Evolutionary conservation across 148 eudicot genomes (phyloP).

Genomic region (Cornus kousa): DNA sequence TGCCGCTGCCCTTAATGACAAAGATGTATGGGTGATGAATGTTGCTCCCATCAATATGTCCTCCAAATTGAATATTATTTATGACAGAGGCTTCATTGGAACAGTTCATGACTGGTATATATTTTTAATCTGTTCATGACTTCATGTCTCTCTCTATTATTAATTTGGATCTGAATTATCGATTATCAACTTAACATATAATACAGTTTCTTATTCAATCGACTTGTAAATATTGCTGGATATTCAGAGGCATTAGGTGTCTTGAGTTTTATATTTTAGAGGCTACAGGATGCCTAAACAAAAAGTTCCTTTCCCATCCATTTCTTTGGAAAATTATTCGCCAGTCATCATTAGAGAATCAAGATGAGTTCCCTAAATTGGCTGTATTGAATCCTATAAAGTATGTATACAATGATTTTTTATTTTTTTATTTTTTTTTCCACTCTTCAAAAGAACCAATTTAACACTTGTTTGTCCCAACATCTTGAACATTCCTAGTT

Average conservation of each 20-base stretch:
- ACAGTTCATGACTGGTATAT: conserved; percentile 70
- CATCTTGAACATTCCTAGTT: too few relatives aligned
- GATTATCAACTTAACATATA: not conserved
- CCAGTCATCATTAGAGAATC: not conserved
- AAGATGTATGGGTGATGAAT: conserved; percentile 83
- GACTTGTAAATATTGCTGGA: conserved; percentile 7
- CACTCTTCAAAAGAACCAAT: too few relatives aligned
- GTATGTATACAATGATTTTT: too few relatives aligned
- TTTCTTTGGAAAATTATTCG: not conserved
- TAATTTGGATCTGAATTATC: not conserved
- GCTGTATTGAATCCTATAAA: not conserved
- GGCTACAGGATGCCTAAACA: not conserved
- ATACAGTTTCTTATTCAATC: not conserved
- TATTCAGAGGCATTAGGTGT: not conserved
- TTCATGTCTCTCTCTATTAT: not conserved
- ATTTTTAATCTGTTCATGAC: not conserved
- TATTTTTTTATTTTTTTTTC: too few relatives aligned
- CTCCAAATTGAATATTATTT: conserved; percentile 54
- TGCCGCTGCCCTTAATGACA: conserved; percentile 65
- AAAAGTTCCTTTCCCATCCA: not conserved
- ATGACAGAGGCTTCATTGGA: conserved; percentile 76
- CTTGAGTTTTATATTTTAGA: not conserved
- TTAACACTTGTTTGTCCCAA: too few relatives aligned
- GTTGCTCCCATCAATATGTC: conserved; percentile 60
- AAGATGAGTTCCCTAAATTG: not conserved